These are phyloP conservation scores for Aspergillus bertholletiae DNA, from an alignment of 495 filamentous ascomycete species.

Conservation along the genomic window DNA sequence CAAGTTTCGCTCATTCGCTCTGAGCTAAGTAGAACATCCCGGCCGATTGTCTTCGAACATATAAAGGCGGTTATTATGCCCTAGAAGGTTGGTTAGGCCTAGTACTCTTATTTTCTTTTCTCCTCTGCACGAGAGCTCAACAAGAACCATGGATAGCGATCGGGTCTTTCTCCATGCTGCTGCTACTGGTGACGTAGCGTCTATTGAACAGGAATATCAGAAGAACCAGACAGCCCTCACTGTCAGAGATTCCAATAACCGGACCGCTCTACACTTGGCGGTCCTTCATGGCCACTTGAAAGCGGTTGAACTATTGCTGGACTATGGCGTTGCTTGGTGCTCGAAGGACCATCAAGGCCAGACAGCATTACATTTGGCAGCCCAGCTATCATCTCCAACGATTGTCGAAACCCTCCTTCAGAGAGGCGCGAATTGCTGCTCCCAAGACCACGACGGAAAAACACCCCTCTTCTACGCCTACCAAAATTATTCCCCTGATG, in stretches of 20 bases:
- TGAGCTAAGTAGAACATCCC: no score
- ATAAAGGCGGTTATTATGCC: no score
- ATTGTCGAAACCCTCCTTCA: conserved; percentile 4
- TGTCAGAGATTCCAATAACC: not conserved
- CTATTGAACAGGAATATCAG: not conserved
- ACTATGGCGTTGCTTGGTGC: not conserved
- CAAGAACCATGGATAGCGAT: not conserved
- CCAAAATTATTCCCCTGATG: not conserved
- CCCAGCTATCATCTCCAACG: not conserved
- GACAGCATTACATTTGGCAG: conserved; percentile 7
- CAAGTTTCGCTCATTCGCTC: no score
- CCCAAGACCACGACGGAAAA: conserved; percentile 3
- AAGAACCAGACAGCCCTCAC: conserved; percentile 4
- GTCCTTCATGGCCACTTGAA: not conserved
- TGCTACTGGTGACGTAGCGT: not conserved
- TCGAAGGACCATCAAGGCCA: conserved; percentile 3
- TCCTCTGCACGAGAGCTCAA: not conserved
- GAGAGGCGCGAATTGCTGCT: not conserved
- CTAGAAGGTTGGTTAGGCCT: no score
- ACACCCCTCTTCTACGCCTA: conserved; percentile 12
- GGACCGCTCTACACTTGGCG: conserved; percentile 11
- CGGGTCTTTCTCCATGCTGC: conserved; percentile 8
- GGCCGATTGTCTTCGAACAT: no score
- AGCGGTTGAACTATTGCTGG: not conserved
- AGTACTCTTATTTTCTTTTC: no score